Conservation (phyloP, 176 grass and related monocot species). For the Carex parvula region DNA sequence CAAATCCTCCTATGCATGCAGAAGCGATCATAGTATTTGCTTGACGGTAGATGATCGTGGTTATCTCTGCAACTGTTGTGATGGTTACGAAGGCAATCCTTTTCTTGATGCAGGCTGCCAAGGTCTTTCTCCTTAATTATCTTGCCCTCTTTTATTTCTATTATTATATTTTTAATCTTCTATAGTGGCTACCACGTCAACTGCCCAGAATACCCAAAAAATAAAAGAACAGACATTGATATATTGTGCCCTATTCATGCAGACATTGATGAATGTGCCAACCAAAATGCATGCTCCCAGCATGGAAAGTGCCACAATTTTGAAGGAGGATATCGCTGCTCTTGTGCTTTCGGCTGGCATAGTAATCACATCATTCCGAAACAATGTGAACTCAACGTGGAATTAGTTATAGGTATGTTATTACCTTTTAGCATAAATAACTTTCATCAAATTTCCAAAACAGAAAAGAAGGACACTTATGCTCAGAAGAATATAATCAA, state of each 20-base stretch:
- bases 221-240: too few species aligned
- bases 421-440: not conserved
- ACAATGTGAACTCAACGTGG: not conserved
- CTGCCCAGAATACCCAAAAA: too few species aligned
- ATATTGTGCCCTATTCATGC: not conserved
- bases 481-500: too few species aligned
- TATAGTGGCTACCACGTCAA: too few species aligned
- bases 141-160: too few species aligned
- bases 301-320: not conserved
- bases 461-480: too few species aligned
- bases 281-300: slow-evolving; percentile 6
- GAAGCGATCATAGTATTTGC: not conserved
- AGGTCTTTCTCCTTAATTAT: slow-evolving; percentile 7
- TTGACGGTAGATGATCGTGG: not conserved
- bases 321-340: not conserved
- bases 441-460: too few species aligned
- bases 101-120: slow-evolving; percentile 19
- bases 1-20: slow-evolving; percentile 8
- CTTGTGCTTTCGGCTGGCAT: slow-evolving; percentile 5
- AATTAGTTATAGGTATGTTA: not conserved
- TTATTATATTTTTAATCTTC: too few species aligned
- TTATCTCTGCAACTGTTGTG: not conserved
- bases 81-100: slow-evolving; percentile 30
- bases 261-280: slow-evolving; percentile 18
- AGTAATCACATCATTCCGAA: not conserved